Evolutionary conservation across 1,139 yeast genomes (phyloP), one percentile per base, ranked within the genome.

Genomic region (Zygosaccharomyces sapae): DNA sequence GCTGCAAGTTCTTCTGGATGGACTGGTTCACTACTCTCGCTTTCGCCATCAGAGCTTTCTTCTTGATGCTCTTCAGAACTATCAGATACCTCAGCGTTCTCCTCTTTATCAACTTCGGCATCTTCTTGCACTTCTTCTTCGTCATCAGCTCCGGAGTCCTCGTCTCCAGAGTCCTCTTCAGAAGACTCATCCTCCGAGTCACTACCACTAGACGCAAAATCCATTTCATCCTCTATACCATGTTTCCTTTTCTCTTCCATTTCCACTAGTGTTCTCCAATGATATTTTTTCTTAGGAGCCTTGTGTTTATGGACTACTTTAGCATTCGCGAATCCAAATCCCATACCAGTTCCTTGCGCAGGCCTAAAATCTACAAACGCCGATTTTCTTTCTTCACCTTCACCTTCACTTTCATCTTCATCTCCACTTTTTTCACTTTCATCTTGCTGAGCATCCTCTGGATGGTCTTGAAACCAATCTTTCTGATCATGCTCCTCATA

Each of bases 301-400:
- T 72, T 75, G 41, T 73, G 74, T 2, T 75, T 68, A 29, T 77
- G 75, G 12, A 83, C 67, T 9, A 59, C 59, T 24, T 54, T 58
- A 6, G 56, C 61, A 58, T 80, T 78, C 8, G 72, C 69, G 62
- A 87, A 86, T 1, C 86, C 86, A 64, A 86, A 86, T 0, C 90
- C 90, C 47, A 67, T 65, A 0, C 86, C 85, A 12, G 72, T 59
- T 0, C 85, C 85, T 46, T 77, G 75, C 3, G 74, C 71, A 0
- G 95, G 94, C 54, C 95, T 73, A 59, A 80, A 74, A 64, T 87
- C 96, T 12, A 86, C 74, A 58, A 87, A 86, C 0, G 83, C 72
- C 0, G 87, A 74, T 33, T 52, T 52, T 33, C 58, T 49, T 6
- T 31, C 30, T 16, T 44, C 48, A n/a, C 46, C 55, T 7, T 57